phyloP scores from a whole-genome alignment of 108 stramenopile genomes.

The Asterionellopsis glacialis region DNA sequence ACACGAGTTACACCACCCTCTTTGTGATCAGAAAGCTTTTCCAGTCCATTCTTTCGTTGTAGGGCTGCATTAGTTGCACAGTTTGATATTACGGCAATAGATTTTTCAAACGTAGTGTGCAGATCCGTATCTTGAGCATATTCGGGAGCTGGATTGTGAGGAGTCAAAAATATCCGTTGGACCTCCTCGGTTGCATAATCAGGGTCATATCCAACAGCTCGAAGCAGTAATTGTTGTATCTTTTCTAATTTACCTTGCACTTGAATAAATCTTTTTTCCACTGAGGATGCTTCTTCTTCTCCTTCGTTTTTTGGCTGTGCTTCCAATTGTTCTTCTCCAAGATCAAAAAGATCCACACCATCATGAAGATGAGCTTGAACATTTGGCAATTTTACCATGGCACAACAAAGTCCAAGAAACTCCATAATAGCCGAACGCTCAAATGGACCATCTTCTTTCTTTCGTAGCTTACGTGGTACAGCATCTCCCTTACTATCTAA shows the following conservation, averaged over 20 bases:
- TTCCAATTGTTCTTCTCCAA: neutral
- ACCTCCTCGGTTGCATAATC: slow-evolving; percentile 37
- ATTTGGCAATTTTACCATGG: slow-evolving; percentile 33
- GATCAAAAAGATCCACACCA: slow-evolving; percentile 23
- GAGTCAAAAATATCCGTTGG: slow-evolving; percentile 27
- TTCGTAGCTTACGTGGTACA: slow-evolving; percentile 5
- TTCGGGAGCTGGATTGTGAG: neutral
- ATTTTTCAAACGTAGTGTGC: slow-evolving; percentile 20
- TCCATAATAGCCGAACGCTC: slow-evolving; percentile 40
- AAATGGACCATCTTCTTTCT: slow-evolving; percentile 7
- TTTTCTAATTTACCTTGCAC: slow-evolving; percentile 13
- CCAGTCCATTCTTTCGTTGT: neutral
- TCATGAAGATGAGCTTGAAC: slow-evolving; percentile 27
- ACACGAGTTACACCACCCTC: slow-evolving; percentile 68
- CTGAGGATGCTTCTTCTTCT: no score
- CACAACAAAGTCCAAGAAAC: slow-evolving; percentile 43
- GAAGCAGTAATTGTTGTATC: slow-evolving; percentile 46
- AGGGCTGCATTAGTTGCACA: slow-evolving; percentile 29
- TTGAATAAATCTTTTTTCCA: neutral
- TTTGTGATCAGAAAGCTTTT: slow-evolving; percentile 15
- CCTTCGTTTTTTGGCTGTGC: no score
- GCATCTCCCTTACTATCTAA: neutral
- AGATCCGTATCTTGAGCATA: slow-evolving; percentile 26
- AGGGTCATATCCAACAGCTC: slow-evolving; percentile 59
- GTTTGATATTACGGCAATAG: slow-evolving; percentile 31